phyloP scores from a whole-genome alignment of 2,329 filamentous ascomycete genomes.

The Aspergillus floridensis region DNA sequence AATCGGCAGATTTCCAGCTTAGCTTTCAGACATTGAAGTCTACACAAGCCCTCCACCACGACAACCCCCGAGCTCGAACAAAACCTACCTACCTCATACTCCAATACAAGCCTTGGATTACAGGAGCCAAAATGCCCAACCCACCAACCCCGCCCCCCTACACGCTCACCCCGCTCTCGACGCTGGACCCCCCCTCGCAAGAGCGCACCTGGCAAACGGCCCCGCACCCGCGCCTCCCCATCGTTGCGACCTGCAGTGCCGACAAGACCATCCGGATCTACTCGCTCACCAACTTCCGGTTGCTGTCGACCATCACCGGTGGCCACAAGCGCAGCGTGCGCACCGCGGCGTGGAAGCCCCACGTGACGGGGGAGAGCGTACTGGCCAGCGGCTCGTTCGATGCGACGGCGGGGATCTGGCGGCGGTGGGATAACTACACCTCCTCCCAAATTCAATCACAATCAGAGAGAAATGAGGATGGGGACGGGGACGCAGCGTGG shows the following conservation, averaged over 20 bases:
- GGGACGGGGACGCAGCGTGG: too few relatives aligned
- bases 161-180: conserved; percentile 46
- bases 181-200: conserved; percentile 52
- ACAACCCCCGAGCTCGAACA: too few relatives aligned
- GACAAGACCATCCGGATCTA: conserved; percentile 86
- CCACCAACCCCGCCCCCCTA: not conserved
- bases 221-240: conserved; percentile 81
- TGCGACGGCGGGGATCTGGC: conserved; percentile 83
- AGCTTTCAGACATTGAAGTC: too few relatives aligned
- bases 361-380: conserved; percentile 64
- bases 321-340: conserved; percentile 92
- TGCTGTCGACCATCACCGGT: conserved; percentile 75
- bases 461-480: too few relatives aligned
- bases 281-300: conserved; percentile 75
- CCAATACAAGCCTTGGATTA: too few relatives aligned
- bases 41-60: too few relatives aligned
- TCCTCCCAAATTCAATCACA: conserved; percentile 5
- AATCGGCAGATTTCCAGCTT: too few relatives aligned
- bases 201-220: conserved; percentile 78
- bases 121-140: not conserved
- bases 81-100: too few relatives aligned
- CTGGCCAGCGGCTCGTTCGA: conserved; percentile 94
- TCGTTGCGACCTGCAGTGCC: conserved; percentile 83
- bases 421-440: conserved; percentile 54
- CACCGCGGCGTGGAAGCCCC: conserved; percentile 82